A percentile compares a stretch with the other conserved stretches of the same genome.
These are phyloP conservation scores for Flagelloscypha sp. DNA, from an alignment of 768 basidiomycete species.

Conservation along the genomic window DNA sequence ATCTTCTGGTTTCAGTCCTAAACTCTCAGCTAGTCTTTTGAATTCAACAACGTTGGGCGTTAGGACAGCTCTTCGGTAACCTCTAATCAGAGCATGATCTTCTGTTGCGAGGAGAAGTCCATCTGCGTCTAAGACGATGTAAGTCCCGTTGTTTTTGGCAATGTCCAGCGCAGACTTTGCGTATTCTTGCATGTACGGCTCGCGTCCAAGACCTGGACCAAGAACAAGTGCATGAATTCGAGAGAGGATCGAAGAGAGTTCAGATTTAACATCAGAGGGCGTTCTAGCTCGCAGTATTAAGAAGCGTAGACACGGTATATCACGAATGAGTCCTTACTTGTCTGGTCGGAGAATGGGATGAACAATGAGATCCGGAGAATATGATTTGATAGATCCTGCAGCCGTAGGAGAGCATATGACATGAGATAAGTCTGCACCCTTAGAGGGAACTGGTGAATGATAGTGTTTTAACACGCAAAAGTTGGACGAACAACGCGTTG, in stretches of 20 bases:
- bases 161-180: constrained; percentile 70
- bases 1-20: constrained; percentile 51
- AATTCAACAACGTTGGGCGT: constrained; percentile 97
- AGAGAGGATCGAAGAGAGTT: constrained; percentile 61
- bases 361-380: constrained; percentile 95
- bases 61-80: constrained; percentile 80
- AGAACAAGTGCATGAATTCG: constrained; percentile 90
- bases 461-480: too few species aligned
- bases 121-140: constrained; percentile 91
- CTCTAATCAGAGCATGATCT: constrained; percentile 64
- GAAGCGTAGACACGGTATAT: constrained; percentile 1
- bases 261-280: constrained; percentile 35
- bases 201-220: constrained; percentile 91
- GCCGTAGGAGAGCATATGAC: constrained; percentile 95
- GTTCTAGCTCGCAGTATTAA: constrained; percentile 27
- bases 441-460: neutral
- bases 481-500: constrained; percentile 59
- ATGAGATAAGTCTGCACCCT: constrained; percentile 94
- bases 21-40: constrained; percentile 66
- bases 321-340: constrained; percentile 33
- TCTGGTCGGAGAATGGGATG: constrained; percentile 81
- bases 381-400: constrained; percentile 90
- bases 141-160: constrained; percentile 71
- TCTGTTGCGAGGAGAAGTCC: constrained; percentile 78
- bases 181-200: constrained; percentile 79